Evolutionary conservation across 1,284 basidiomycete genomes (phyloP).

Genomic region (Xerocomus amazonicus): DNA sequence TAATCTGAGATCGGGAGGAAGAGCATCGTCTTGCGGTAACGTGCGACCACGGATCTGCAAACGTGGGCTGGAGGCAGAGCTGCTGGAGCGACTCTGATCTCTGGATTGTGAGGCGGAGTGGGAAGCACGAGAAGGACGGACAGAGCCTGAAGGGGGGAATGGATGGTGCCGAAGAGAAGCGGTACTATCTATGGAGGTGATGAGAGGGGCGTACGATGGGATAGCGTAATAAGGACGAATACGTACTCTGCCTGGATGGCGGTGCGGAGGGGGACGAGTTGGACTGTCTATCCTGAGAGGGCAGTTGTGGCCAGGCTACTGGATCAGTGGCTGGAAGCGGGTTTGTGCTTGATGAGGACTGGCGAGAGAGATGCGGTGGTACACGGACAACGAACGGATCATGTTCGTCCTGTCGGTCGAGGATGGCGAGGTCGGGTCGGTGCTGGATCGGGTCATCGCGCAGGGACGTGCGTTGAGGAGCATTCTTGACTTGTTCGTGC

Average conservation of each 20-base stretch:
- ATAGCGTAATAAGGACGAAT: slow-evolving; percentile 16
- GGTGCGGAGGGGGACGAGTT: slow-evolving; percentile 22
- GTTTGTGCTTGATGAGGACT: slow-evolving; percentile 27
- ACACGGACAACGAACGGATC: slow-evolving; percentile 48
- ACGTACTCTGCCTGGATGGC: slow-evolving; percentile 49
- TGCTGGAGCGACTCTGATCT: slow-evolving; percentile 40
- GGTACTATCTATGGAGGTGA: slow-evolving; percentile 24
- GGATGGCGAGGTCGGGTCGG: slow-evolving; percentile 26
- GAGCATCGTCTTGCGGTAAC: slow-evolving; percentile 25
- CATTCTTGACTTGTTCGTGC: not conserved
- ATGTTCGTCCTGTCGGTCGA: slow-evolving; percentile 31
- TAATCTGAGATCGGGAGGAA: slow-evolving; percentile 24
- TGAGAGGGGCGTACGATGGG: slow-evolving; percentile 1
- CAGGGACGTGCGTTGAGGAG: no score
- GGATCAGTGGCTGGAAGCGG: slow-evolving; percentile 30
- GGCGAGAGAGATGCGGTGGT: slow-evolving; percentile 28
- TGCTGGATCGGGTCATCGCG: slow-evolving; percentile 22
- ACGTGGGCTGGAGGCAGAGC: slow-evolving; percentile 42
- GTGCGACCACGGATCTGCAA: slow-evolving; percentile 34
- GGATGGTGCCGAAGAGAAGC: slow-evolving; percentile 25
- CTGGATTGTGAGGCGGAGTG: slow-evolving; percentile 38
- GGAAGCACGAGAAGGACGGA: slow-evolving; percentile 30
- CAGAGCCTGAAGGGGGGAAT: slow-evolving; percentile 27
- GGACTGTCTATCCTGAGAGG: slow-evolving; percentile 8
- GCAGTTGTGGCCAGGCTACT: slow-evolving; percentile 20